These are phyloP conservation scores for Fusarium denticulatum DNA, from an alignment of 2,329 filamentous ascomycete genomes.

Conservation along the genomic window DNA sequence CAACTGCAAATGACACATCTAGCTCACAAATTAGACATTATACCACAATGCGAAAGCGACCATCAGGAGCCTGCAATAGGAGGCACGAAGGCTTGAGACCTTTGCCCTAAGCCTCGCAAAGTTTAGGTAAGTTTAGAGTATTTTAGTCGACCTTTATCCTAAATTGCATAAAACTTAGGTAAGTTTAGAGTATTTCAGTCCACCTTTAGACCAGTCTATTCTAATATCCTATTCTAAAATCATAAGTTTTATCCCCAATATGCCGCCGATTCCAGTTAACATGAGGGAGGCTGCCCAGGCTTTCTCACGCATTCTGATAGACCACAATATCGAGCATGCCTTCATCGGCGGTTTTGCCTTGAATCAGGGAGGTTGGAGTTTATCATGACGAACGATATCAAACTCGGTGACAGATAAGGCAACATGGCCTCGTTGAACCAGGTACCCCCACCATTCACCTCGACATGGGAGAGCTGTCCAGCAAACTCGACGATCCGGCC, in stretches of 20 bases:
- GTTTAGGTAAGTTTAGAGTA: not conserved
- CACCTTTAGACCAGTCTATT: not conserved
- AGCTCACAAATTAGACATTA: no score
- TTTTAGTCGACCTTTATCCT: not conserved
- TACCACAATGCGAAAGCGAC: not conserved
- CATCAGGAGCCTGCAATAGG: not conserved
- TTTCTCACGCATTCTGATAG: not conserved
- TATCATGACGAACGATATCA: not conserved
- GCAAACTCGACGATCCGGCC: not conserved
- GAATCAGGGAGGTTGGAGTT: not conserved
- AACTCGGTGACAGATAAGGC: not conserved
- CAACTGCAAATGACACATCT: not conserved
- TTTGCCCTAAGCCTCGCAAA: not conserved
- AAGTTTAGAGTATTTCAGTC: not conserved
- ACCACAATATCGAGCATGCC: rapidly evolving
- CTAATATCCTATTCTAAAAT: not conserved
- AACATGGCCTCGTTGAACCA: not conserved
- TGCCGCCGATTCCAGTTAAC: rapidly evolving
- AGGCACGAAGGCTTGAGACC: not conserved
- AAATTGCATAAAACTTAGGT: not conserved
- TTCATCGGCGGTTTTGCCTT: not conserved
- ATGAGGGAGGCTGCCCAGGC: not conserved
- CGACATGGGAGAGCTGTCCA: not conserved
- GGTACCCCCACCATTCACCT: not conserved
- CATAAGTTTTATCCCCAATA: rapidly evolving